Evolutionary conservation across 345 rosid genomes (phyloP).

Genomic region (Alliaria petiolata): DNA sequence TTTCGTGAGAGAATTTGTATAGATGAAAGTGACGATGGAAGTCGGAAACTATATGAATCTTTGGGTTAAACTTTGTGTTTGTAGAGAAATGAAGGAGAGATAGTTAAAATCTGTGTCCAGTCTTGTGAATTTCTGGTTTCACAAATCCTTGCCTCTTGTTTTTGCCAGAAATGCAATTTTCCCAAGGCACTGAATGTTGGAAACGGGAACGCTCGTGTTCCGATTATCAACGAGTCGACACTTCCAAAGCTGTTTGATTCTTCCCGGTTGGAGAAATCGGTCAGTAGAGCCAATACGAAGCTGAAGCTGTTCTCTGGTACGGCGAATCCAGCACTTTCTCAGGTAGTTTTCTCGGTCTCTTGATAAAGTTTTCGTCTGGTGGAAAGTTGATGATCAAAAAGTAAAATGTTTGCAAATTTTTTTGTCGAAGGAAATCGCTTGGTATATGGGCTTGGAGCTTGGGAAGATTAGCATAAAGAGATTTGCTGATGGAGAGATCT

Average conservation of each 20-base stretch:
- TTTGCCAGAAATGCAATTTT: conserved; percentile 50
- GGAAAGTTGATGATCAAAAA: not conserved
- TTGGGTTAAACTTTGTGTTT: not conserved
- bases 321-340: conserved; percentile 66
- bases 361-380: not conserved
- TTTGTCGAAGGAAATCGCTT: conserved; percentile 81
- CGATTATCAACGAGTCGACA: conserved; percentile 45
- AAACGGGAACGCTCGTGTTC: conserved; percentile 48
- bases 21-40: not conserved
- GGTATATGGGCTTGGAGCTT: conserved; percentile 94
- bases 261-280: conserved; percentile 44
- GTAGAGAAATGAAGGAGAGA: no score
- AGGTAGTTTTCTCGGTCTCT: conserved; percentile 34
- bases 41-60: not conserved
- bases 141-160: not conserved
- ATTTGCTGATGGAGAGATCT: conserved; percentile 95
- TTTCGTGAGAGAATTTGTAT: not conserved
- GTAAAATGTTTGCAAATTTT: not conserved
- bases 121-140: no score
- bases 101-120: no score
- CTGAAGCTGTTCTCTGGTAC: conserved; percentile 71
- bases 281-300: conserved; percentile 35
- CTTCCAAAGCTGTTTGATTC: conserved; percentile 58
- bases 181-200: conserved; percentile 34
- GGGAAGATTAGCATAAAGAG: conserved; percentile 87